phyloP scores from a whole-genome alignment of 2,329 filamentous ascomycete genomes.

The Venturia nashicola region DNA sequence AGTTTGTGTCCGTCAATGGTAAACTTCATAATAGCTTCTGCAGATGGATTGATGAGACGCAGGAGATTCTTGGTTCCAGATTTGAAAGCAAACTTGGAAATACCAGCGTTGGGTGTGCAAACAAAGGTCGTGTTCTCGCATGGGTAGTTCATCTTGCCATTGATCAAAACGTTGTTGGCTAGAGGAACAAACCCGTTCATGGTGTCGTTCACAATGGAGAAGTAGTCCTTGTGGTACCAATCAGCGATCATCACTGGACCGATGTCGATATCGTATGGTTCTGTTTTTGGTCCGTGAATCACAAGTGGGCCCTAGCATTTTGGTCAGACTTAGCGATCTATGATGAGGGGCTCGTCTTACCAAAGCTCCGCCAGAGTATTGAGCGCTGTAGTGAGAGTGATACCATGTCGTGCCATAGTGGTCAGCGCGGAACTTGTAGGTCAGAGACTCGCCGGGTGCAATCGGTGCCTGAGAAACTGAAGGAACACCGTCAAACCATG shows the following conservation, averaged over 20 bases:
- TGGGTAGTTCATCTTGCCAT: constrained; percentile 18
- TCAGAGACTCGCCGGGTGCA: constrained; percentile 18
- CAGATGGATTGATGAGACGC: constrained; percentile 30
- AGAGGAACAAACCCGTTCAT: constrained; percentile 11
- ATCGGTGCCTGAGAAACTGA: constrained; percentile 24
- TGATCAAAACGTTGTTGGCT: constrained; percentile 13
- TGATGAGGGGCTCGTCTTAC: background rate
- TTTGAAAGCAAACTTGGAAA: constrained; percentile 26
- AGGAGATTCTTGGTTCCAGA: constrained; percentile 29
- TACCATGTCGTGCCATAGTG: constrained; percentile 11
- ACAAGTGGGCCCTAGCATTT: constrained; percentile 16
- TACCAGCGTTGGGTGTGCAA: constrained; percentile 16
- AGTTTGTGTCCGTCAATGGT: constrained; percentile 32
- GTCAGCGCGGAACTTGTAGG: constrained; percentile 19
- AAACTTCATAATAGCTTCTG: constrained; percentile 30
- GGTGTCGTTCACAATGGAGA: constrained; percentile 12
- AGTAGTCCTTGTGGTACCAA: constrained; percentile 16
- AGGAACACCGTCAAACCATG: constrained; percentile 25
- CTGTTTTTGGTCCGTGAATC: constrained; percentile 16
- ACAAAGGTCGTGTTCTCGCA: constrained; percentile 15
- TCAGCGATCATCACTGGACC: constrained; percentile 17
- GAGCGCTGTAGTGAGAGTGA: constrained; percentile 17
- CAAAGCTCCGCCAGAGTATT: constrained; percentile 18
- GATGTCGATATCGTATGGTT: constrained; percentile 18
- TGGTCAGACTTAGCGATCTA: background rate